These are phyloP conservation scores for Rhododendron ovatum DNA, from an alignment of 148 eudicot species.

Conservation along the genomic window DNA sequence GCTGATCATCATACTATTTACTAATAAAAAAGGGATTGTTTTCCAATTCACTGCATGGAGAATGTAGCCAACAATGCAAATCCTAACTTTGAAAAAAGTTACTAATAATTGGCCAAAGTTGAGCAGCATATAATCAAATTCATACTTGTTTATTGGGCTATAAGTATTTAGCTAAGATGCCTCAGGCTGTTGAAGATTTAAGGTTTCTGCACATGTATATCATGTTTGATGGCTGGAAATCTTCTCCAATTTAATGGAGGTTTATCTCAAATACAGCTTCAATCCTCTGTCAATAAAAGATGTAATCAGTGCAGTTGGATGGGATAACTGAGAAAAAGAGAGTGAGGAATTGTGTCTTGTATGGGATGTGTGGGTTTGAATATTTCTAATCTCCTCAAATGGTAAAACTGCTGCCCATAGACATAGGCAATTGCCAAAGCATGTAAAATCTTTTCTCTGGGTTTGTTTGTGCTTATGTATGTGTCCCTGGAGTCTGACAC, in stretches of 20 bases:
- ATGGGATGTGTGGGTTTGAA: background rate
- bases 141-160: background rate
- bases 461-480: background rate
- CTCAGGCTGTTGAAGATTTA: background rate
- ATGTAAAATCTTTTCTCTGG: background rate
- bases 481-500: background rate
- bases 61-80: background rate
- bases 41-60: background rate
- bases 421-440: background rate
- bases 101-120: background rate
- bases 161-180: background rate
- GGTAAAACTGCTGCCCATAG: background rate
- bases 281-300: background rate
- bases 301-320: background rate
- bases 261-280: background rate
- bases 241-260: background rate
- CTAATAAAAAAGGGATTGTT: too few species aligned
- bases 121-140: background rate
- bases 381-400: background rate
- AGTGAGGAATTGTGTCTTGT: background rate
- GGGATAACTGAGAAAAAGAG: background rate
- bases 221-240: background rate
- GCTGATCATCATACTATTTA: background rate
- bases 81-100: background rate
- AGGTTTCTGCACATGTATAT: background rate